Base-by-base conservation (phyloP, 2,329 filamentous ascomycete species). In the Fusarium redolens region DNA sequence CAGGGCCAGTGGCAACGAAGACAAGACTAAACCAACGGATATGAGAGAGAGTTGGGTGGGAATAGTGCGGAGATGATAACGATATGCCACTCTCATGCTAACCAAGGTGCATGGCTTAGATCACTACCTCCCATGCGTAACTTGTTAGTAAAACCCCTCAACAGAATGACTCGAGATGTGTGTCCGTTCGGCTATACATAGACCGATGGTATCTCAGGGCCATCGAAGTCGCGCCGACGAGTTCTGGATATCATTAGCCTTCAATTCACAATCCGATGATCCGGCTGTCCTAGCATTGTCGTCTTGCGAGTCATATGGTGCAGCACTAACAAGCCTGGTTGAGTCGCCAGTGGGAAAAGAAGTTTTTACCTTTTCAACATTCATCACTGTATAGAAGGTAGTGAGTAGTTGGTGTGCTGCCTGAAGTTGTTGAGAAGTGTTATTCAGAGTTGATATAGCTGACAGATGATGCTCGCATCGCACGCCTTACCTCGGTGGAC, bases 1-100 rank as follows among this genome's bases (percentile, higher is more conserved):
- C 50, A 43, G 58, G 40, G 43, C 38, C 22, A 33, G 44, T 56
- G 61, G 43, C 52, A 72, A 72, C 31, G 31, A 58, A 35, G 17
- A 44, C 18, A 18, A 35, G 55, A 30, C 52, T 44, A 31, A 47
- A 33, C 56, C 28, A 31, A 55, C 57, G 57, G 61, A 67, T 38
- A 57, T 47, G 66, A 68, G 45, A 35, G 70, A 64, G 55, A 30
- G 31, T 68, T 61, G 37, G 25, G 33, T 45, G 57, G 70, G 31
- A 70, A 73, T 67, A 67, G 30, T 30, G 41, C 67, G 69, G 61
- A 59, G 73, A 69, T 69, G 43, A 52, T 40, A 18, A 20, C 25
- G 55, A 56, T 17, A 65, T 72, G 59, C 41, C 58, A 71, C 61
- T 45, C 41, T 55, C 41, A 41, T 35, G 28, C 38, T 59, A 37